Evolutionary conservation across 2,329 filamentous ascomycete species (phyloP).

Genomic region (Fusarium pseudograminearum): DNA sequence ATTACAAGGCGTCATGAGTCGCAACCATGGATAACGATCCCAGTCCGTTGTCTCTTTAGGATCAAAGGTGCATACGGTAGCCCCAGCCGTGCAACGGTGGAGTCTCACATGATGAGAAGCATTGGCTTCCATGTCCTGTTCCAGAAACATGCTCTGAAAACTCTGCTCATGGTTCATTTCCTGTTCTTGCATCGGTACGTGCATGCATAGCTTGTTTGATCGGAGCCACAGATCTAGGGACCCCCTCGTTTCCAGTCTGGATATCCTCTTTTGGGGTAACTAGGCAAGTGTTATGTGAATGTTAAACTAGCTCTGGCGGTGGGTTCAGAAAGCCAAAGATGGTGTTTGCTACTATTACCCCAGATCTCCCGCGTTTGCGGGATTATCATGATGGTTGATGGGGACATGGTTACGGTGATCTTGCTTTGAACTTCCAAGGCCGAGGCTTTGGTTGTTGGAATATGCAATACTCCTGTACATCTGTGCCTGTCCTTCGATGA

Average conservation of each 20-base stretch:
- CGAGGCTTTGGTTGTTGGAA: background rate
- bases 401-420: conserved; percentile 14
- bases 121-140: conserved; percentile 32
- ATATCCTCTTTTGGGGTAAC: conserved; percentile 14
- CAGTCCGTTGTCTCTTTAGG: conserved; percentile 4
- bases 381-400: conserved; percentile 2
- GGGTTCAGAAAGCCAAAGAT: conserved; percentile 17
- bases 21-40: conserved; percentile 8
- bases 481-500: background rate
- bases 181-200: conserved; percentile 7
- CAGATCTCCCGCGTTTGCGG: conserved; percentile 30
- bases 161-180: conserved; percentile 34
- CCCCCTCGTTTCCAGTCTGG: conserved; percentile 7
- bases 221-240: conserved; percentile 23
- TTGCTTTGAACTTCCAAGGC: conserved; percentile 1
- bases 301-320: conserved; percentile 23
- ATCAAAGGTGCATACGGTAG: conserved; percentile 19
- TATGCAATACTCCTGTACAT: background rate
- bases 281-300: conserved; percentile 5
- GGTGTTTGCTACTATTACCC: conserved; percentile 27
- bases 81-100: conserved; percentile 15
- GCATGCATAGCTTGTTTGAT: conserved; percentile 25
- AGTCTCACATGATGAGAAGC: conserved; percentile 34
- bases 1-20: conserved; percentile 26
- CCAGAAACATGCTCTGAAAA: conserved; percentile 41